phyloP scores from a whole-genome alignment of 1,284 basidiomycete species.

The Sporisorium graminicola region DNA sequence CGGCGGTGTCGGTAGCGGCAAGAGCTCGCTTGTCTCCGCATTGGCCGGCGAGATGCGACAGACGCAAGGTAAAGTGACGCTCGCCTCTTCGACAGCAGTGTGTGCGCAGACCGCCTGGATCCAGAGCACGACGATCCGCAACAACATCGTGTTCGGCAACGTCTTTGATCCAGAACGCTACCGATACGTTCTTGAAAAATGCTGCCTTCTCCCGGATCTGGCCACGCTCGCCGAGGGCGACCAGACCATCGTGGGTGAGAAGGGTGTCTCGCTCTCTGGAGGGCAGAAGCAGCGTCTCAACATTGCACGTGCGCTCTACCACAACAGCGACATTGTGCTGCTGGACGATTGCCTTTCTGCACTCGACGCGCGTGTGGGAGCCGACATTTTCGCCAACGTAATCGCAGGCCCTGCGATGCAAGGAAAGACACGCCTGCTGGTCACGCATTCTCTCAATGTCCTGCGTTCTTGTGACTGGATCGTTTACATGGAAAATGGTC shows the following conservation, averaged over 20 bases:
- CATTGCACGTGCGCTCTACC: conserved; percentile 87
- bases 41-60: conserved; percentile 34
- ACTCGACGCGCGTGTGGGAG: conserved; percentile 85
- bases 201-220: conserved; percentile 4
- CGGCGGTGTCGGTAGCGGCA: conserved; percentile 80
- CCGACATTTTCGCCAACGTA: conserved; percentile 73
- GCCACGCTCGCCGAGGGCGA: conserved; percentile 77
- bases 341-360: conserved; percentile 79
- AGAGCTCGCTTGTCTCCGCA: conserved; percentile 68
- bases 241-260: conserved; percentile 90
- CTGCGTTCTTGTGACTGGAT: conserved; percentile 29
- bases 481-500: conserved; percentile 35
- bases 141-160: conserved; percentile 81
- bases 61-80: conserved; percentile 18
- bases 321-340: conserved; percentile 83
- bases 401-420: conserved; percentile 21
- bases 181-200: neutral
- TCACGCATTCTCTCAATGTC: conserved; percentile 44
- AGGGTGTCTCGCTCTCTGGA: conserved; percentile 81
- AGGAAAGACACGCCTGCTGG: conserved; percentile 34
- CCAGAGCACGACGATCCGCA: conserved; percentile 75
- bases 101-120: conserved; percentile 10
- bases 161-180: conserved; percentile 76
- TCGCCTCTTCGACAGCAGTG: conserved; percentile 4
- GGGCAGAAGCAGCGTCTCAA: conserved; percentile 70